These are phyloP conservation scores for Nicotiana tomentosiformis DNA, from an alignment of 257 asterid species.

Conservation along the genomic window DNA sequence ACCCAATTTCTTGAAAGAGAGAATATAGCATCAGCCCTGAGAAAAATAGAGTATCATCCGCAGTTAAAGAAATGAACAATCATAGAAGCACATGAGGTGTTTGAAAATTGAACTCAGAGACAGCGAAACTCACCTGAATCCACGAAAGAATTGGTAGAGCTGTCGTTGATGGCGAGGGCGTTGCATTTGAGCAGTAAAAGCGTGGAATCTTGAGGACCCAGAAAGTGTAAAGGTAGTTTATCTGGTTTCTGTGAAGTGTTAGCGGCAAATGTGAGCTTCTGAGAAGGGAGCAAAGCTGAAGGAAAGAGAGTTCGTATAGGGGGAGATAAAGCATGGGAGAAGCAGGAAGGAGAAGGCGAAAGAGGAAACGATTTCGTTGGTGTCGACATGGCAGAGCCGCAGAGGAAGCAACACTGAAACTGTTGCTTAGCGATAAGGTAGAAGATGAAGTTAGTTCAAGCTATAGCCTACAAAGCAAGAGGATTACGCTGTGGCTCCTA, in stretches of 20 bases:
- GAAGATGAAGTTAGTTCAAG: not conserved
- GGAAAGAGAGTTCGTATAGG: conserved; percentile 5
- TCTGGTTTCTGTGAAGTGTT: not conserved
- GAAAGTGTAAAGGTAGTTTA: not conserved
- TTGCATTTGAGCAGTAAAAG: not conserved
- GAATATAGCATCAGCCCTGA: conserved; percentile 46
- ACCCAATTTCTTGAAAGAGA: conserved; percentile 59
- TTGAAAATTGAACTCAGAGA: not conserved
- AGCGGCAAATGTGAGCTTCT: not conserved
- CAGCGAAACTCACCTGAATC: conserved; percentile 9
- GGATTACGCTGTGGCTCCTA: not conserved
- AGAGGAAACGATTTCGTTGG: not conserved
- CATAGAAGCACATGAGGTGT: not conserved
- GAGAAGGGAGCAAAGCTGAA: not conserved
- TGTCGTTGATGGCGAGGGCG: not conserved
- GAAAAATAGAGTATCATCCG: not conserved
- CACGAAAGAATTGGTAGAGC: not conserved
- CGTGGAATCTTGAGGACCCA: conserved; percentile 1
- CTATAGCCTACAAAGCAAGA: not conserved
- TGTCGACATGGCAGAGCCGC: not conserved
- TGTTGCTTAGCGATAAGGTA: conserved; percentile 2
- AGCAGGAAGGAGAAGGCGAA: not conserved
- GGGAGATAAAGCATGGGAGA: not conserved
- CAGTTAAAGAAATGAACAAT: not conserved
- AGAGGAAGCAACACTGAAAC: not conserved